phyloP scores from a whole-genome alignment of 331 rosid genomes.

The Acacia pycnantha region DNA sequence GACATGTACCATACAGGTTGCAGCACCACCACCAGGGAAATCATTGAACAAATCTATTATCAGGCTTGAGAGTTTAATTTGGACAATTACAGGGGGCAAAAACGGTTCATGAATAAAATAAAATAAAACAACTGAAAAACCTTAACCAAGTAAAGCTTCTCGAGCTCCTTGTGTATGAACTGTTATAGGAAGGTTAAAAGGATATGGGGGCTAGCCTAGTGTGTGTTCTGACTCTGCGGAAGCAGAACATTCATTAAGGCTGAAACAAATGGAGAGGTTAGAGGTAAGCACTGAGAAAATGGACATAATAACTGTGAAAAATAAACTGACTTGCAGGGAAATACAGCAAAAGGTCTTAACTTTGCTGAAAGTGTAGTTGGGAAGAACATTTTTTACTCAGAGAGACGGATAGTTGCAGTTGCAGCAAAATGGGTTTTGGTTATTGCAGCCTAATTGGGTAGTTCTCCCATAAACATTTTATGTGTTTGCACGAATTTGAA shows the following conservation, averaged over 20 bases:
- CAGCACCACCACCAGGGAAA: constrained; percentile 64
- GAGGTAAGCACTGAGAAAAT: not conserved
- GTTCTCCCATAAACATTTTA: no score
- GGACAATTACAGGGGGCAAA: constrained; percentile 12
- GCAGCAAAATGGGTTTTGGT: not conserved
- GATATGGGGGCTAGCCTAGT: constrained; percentile 60
- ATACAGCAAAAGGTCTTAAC: not conserved
- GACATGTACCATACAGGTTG: constrained; percentile 62
- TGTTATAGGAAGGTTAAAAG: constrained; percentile 48
- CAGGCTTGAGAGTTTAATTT: no score
- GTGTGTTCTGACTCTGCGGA: constrained; percentile 63
- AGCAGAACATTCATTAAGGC: constrained; percentile 57
- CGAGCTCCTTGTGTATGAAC: constrained; percentile 64
- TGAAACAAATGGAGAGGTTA: constrained; percentile 17
- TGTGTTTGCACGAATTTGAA: no score
- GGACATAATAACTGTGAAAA: not conserved
- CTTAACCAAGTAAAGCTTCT: constrained; percentile 74
- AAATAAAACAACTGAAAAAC: constrained; percentile 25
- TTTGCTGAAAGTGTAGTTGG: not conserved
- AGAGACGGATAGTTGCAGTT: not conserved
- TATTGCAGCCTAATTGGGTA: not conserved
- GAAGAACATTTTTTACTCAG: not conserved
- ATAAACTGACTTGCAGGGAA: not conserved
- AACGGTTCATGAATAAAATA: not conserved
- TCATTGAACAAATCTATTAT: no score